Evolutionary conservation across 495 filamentous ascomycete genomes (phyloP), one percentile per base, ranked within the genome.

Genomic region (Corynascus novoguineensis): DNA sequence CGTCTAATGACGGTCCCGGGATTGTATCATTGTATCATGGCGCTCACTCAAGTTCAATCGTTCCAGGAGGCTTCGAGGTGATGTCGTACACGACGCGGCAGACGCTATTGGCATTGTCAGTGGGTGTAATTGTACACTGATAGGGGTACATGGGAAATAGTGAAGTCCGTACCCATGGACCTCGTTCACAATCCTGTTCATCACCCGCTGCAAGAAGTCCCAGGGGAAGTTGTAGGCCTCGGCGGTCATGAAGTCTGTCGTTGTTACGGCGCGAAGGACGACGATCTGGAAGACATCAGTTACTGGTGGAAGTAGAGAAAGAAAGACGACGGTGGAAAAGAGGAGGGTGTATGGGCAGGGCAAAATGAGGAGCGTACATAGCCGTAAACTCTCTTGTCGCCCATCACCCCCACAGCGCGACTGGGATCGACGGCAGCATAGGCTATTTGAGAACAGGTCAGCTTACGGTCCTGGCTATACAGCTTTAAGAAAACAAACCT

Each of bases 111-210:
- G 15, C 12, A 25, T 38, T 27, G 40, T 25, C 31, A 60, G 63
- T 22, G 41, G 47, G 10, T 15, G 1, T 17, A 14, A 35, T 35
- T 22, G 27, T 14, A 24, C n/a, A 35, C 48, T 48, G 57, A 21
- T 78, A 78, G 57, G 68, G 68, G 19, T n/a, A 38, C 15, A 1
- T 12, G 5, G 4, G 37, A 21, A 17, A 41, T 1, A 17, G 37
- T 21, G 17, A 17, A 5, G 2, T 5, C 5, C 63, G 59, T 22
- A 75, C 74, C 89, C 90, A 53, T 87, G 72, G 5, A 96, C 89
- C 72, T 96, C 89, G 69, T 96, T 96, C 40, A 88, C 81, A 51
- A 96, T 95, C 48, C 87, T 73, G 4, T 76, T 83, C 34, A 78
- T 78, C n/a, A 92, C 84, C 45, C 73, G 73, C 72, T 81, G 80